Percentiles rank a stretch among this genome's conserved stretches.
phyloP scores from a whole-genome alignment of 1,139 yeast species.

The Protomyces macrosporus region DNA sequence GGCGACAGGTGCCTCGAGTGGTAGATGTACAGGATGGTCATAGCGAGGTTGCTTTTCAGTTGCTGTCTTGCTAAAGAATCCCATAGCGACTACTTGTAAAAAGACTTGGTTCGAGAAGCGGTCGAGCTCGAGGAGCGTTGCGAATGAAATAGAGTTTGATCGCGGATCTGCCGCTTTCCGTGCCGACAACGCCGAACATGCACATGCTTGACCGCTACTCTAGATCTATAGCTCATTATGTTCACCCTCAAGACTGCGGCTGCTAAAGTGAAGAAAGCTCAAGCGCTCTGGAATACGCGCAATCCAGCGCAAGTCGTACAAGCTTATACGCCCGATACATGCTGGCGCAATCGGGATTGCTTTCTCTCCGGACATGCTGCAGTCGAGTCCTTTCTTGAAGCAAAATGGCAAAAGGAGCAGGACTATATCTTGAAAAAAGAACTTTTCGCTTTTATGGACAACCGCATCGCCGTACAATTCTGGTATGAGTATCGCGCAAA shows the following conservation, averaged over 20 bases:
- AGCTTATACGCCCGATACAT: conserved; percentile 29
- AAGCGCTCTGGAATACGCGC: conserved; percentile 31
- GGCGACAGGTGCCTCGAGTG: neutral
- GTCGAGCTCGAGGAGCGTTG: too few relatives aligned
- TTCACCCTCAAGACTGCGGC: conserved; percentile 28
- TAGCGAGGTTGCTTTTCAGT: neutral
- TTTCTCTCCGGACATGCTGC: conserved; percentile 29
- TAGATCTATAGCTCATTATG: neutral
- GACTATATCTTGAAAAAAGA: conserved; percentile 31
- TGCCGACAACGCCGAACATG: too few relatives aligned
- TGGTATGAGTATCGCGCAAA: conserved; percentile 30
- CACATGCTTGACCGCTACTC: too few relatives aligned
- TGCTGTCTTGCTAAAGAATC: neutral
- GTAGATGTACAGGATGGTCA: neutral
- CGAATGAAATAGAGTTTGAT: too few relatives aligned
- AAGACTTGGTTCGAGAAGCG: neutral
- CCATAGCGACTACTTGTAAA: neutral
- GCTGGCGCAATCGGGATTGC: conserved; percentile 31
- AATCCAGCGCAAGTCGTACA: conserved; percentile 9
- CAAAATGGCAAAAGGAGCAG: conserved; percentile 30
- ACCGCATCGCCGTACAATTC: conserved; percentile 32
- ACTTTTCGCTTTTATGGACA: conserved; percentile 29
- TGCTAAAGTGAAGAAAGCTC: conserved; percentile 31
- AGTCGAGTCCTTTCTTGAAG: conserved; percentile 29
- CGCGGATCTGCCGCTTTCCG: too few relatives aligned